Base-by-base conservation (phyloP, 768 basidiomycete genomes). In the Lactarius sanguifluus region DNA sequence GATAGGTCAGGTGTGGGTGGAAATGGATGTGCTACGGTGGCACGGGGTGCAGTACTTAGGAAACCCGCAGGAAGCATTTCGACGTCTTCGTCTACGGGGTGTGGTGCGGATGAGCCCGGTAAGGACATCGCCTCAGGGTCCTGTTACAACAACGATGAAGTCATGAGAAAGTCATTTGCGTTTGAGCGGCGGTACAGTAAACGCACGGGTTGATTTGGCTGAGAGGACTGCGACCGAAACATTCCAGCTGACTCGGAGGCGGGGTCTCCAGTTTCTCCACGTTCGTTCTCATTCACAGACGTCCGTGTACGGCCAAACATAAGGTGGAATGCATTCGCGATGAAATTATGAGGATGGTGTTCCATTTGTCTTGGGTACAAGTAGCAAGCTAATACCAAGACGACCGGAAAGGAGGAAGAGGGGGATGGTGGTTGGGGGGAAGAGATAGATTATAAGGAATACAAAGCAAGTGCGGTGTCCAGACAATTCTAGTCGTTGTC, bases 271-370 rank as follows among this genome's bases (percentile, higher is more conserved):
- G n/a, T n/a, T n/a, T n/a, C n/a, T n/a, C 56, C 52, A 25, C 34
- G 59, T 18, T 52, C 61, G 13, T 62, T 61, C 3, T 52, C 61
- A 18, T 62, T 61, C 4, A 20, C 28, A 2, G 65, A 66, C 32
- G 61, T 54, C 30, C 40, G 64, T 40, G 50, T 28, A 56, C 65
- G 59, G 20, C 67, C 57, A 43, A 69, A 67, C 38, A 69, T 1
- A 20, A 62, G 12, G 41, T 63, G 50, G 38, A 66, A 40, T 30
- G 61, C 54, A 23, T 57, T 38, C 8, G 43, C 38, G 12, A 62
- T n/a, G 23, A 69, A 20, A 12, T 59, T 38, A 1, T 47, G 60
- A 30, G 20, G n/a, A 25, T 59, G 45, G 20, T 57, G 65, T 45
- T 69, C 68, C 68, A 69, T 69, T 0, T 18, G 8, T 54, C 52